Evolutionary conservation across 2,329 filamentous ascomycete species (phyloP), one percentile per base, ranked within the genome.

Genomic region (Thelonectria blattea): DNA sequence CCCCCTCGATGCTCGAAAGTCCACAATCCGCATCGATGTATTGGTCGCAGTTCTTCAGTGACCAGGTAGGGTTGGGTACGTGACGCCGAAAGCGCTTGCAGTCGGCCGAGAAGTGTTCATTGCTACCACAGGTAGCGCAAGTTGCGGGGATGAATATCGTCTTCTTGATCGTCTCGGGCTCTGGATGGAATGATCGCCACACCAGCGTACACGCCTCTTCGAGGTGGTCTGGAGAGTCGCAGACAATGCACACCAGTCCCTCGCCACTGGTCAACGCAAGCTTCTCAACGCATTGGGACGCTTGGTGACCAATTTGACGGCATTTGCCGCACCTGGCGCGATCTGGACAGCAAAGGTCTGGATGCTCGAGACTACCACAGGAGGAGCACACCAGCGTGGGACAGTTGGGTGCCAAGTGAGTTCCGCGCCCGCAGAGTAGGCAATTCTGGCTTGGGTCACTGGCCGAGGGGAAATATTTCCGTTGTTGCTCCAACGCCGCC

Each of bases 171-270:
- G 73, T 73, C 15, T 74, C 69, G 10, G 74, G 67, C 14, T 75
- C 72, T 2, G 78, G 79, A 12, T 75, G 72, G 70, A 83, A 88
- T 17, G 80, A 85, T 58, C 83, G 79, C 87, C 87, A 91, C 22
- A 88, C 75, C 49, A 81, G 77, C 54, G 83, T 81, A 71, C 90
- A 92, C 2, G 82, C 75, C 12, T 78, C 71, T 69, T 91, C 89
- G 9, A 81, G 66, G 67, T 92, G 90, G 9, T 81, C 78, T 3
- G 69, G 64, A 7, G 81, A 81, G 41, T 76, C 76, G 73, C 90
- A 92, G 34, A 87, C 77, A 11, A 85, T 84, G 71, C 90, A 92
- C 3, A 82, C 80, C 48, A 83, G 76, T 20, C 80, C 80, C 56
- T 88, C 85, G 15, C 80, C 80, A 62, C 81, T 81, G 15, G 81